Evolutionary conservation across 2,329 filamentous ascomycete genomes (phyloP).

Genomic region (Xylaria sp.): DNA sequence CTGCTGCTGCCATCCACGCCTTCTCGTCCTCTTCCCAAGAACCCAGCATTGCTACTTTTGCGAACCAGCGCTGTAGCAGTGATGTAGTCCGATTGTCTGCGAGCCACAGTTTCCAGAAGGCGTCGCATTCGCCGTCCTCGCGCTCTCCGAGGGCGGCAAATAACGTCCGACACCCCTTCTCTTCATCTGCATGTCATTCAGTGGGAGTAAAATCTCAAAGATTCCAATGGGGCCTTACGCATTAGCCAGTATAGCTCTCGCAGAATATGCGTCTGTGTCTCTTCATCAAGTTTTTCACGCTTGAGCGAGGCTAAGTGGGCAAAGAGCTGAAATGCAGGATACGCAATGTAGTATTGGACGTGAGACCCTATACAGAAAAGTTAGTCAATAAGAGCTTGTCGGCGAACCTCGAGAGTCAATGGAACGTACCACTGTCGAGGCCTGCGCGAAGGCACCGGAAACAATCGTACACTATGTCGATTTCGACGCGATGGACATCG

Average conservation of each 20-base stretch:
- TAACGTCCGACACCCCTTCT: slow-evolving; percentile 10
- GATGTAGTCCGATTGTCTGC: slow-evolving; percentile 12
- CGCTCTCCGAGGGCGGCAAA: slow-evolving; percentile 3
- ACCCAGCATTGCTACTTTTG: slow-evolving; percentile 1
- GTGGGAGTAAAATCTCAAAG: too few species aligned
- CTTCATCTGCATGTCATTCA: slow-evolving; percentile 6
- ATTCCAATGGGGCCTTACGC: slow-evolving; percentile 14
- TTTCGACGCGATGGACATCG: slow-evolving; percentile 11
- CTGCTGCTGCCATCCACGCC: slow-evolving; percentile 8
- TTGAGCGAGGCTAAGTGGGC: slow-evolving; percentile 13
- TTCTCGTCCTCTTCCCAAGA: slow-evolving; percentile 1
- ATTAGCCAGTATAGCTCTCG: slow-evolving; percentile 22
- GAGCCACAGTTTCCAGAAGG: slow-evolving; percentile 20
- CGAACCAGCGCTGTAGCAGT: slow-evolving; percentile 15
- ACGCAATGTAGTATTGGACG: slow-evolving; percentile 9
- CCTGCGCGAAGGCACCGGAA: slow-evolving; percentile 21
- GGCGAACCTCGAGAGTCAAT: not conserved
- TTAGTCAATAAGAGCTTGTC: not conserved
- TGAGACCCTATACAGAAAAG: not conserved
- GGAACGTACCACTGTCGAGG: slow-evolving; percentile 9
- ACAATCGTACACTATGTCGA: slow-evolving; percentile 20
- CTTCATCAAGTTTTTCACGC: slow-evolving; percentile 8
- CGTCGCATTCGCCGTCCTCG: slow-evolving; percentile 11
- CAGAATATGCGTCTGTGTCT: slow-evolving; percentile 11
- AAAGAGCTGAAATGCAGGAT: slow-evolving; percentile 18